Base-by-base conservation (phyloP, 2,329 filamentous ascomycete genomes). In the Lithohypha guttulata region DNA sequence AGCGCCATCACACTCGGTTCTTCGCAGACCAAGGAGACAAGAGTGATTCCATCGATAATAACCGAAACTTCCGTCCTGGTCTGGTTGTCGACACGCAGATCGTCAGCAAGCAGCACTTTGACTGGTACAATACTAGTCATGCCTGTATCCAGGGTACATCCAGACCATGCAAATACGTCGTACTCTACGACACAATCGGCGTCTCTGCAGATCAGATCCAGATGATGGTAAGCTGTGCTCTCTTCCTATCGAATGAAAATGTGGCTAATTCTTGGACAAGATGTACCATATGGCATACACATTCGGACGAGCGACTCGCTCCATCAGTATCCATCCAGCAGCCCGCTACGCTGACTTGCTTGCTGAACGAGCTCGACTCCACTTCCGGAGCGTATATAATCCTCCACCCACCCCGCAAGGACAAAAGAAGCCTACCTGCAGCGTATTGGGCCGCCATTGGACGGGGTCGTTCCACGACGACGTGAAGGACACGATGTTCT, bases 71-170 rank as follows among this genome's bases (percentile, higher is more conserved):
- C 4, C 14, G 11, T 13, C 30, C 30, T 33, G 30, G 30, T 4
- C 6, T 33, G 5, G 20, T 15, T 13, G 6, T 33, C 6, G 30
- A 33, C 30, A 7, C 7, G 4, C 30, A 33, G 6, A 33, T 33
- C n/a, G 17, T 11, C 6, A 6, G 7, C 19, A 33, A 33, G 8
- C 19, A 18, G 7, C 30, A 18, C 30, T 33, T 33, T 15, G 85
- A 94, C 56, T 93, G 93, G 57, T 94, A 76, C 62, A 65, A 93
- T 0, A 81, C 86, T 26, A 79, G 86, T 0, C 86, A 94, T 55
- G 70, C 75, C 11, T 83, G 81, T 1, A 63, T 93, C 2, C 77
- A 91, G 57, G 85, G 85, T 1, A 94, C 86, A 0, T 84, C 84
- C 0, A 75, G 83, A 0, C 81, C 86, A 0, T 83, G 83, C 0